phyloP scores from a whole-genome alignment of 495 filamentous ascomycete genomes.

The Cenococcum geophilum region DNA sequence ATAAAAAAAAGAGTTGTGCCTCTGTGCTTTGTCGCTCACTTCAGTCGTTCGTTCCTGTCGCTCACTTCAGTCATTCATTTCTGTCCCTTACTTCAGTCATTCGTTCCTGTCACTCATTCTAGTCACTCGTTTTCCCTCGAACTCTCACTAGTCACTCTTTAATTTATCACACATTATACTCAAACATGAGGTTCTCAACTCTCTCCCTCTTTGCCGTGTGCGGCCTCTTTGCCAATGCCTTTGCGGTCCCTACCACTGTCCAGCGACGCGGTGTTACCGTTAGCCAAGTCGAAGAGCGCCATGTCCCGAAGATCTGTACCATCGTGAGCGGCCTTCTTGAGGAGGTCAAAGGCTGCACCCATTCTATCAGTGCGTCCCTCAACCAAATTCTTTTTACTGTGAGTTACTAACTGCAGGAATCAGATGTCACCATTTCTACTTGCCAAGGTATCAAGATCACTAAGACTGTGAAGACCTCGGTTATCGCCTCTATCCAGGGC shows the following conservation, averaged over 20 bases:
- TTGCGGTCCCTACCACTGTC: neutral
- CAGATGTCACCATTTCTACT: neutral
- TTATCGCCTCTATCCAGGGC: neutral
- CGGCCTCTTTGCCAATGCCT: neutral
- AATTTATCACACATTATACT: neutral
- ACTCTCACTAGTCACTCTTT: too few relatives aligned
- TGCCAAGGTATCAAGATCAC: neutral
- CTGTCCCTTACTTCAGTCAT: neutral
- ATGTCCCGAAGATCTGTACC: neutral
- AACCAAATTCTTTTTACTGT: neutral
- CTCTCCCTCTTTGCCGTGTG: neutral
- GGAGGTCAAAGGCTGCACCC: neutral
- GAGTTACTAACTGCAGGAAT: neutral
- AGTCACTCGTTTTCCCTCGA: too few relatives aligned
- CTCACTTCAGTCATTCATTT: too few relatives aligned
- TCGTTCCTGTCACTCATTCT: too few relatives aligned
- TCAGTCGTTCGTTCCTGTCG: too few relatives aligned
- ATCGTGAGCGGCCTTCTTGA: neutral
- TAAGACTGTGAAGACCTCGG: neutral
- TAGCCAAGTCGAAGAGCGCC: neutral
- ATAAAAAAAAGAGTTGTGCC: too few relatives aligned
- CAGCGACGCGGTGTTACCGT: neutral
- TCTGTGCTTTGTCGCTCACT: too few relatives aligned
- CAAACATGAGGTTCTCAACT: neutral
- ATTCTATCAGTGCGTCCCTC: conserved; percentile 1